Conservation (phyloP, 2,329 filamentous ascomycete genomes). For the Aspergillus udagawae region DNA sequence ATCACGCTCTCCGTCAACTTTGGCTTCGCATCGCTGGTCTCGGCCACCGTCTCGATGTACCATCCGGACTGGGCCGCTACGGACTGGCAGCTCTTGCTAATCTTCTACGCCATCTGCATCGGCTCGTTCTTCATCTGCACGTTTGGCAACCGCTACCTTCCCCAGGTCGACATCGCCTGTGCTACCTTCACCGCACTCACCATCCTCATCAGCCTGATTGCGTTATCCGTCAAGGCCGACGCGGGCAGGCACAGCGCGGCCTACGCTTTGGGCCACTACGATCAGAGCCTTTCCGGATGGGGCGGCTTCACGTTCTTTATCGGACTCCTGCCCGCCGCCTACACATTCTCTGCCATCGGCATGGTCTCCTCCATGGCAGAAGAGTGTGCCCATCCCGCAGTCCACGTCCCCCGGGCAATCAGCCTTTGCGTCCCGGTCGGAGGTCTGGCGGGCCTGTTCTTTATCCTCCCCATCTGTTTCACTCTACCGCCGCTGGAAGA, state of each 20-base stretch:
- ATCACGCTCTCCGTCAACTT: constrained; percentile 54
- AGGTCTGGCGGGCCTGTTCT: constrained; percentile 53
- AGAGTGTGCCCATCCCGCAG: constrained; percentile 51
- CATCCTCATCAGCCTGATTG: constrained; percentile 56
- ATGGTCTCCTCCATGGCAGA: constrained; percentile 63
- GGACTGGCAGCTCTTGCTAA: constrained; percentile 65
- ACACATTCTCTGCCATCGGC: constrained; percentile 57
- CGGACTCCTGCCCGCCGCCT: constrained; percentile 56
- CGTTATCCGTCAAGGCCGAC: constrained; percentile 52
- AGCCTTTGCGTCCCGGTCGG: constrained; percentile 51
- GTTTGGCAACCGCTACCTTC: constrained; percentile 64
- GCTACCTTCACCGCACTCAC: constrained; percentile 53
- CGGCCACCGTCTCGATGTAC: constrained; percentile 51
- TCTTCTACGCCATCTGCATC: constrained; percentile 67
- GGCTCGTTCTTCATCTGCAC: constrained; percentile 62
- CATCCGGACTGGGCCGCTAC: constrained; percentile 51
- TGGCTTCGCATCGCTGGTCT: constrained; percentile 53
- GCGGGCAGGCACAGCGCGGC: constrained; percentile 50
- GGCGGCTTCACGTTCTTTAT: constrained; percentile 60
- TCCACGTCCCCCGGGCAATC: constrained; percentile 52
- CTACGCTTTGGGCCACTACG: constrained; percentile 55
- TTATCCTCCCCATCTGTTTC: constrained; percentile 53
- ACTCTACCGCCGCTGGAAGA: constrained; percentile 46
- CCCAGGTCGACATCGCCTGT: constrained; percentile 57
- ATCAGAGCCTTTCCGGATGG: constrained; percentile 55